phyloP scores from a whole-genome alignment of 2,329 filamentous ascomycete genomes.

The Pseudofabraea citricarpa region DNA sequence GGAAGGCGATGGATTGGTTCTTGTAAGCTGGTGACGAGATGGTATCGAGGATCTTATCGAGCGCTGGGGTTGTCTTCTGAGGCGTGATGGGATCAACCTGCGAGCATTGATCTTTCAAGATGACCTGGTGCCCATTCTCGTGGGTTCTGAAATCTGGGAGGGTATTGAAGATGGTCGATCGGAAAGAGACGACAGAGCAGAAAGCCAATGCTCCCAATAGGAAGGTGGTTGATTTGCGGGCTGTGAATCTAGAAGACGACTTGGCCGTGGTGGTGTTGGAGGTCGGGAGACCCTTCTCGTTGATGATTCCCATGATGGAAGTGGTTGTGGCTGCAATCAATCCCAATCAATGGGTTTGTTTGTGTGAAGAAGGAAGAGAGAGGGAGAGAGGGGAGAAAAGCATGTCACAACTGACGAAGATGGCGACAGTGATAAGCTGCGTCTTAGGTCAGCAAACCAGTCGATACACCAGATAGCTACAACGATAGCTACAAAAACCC shows the following conservation, averaged over 20 bases:
- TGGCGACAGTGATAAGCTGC: too few relatives aligned
- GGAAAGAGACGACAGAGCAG: not conserved
- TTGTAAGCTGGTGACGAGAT: not conserved
- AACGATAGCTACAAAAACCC: too few relatives aligned
- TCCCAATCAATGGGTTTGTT: too few relatives aligned
- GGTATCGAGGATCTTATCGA: slow-evolving; percentile 1
- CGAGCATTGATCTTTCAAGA: not conserved
- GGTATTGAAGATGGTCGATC: not conserved
- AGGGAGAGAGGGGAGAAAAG: not conserved
- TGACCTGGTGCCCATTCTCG: not conserved
- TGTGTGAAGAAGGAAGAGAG: not conserved
- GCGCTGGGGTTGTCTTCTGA: not conserved
- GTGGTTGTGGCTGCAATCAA: not conserved
- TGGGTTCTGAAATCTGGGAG: not conserved
- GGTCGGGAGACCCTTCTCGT: slow-evolving; percentile 1
- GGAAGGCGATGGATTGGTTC: slow-evolving; percentile 32
- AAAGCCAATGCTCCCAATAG: not conserved
- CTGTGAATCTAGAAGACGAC: not conserved
- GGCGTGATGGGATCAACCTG: not conserved
- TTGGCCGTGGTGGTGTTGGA: not conserved
- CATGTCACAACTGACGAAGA: too few relatives aligned
- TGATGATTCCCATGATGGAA: not conserved
- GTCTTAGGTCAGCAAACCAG: too few relatives aligned
- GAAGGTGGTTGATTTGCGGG: not conserved
- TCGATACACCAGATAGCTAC: too few relatives aligned